Evolutionary conservation across 116 monocot genomes (phyloP), one percentile per base, ranked within the genome.

Genomic region (Papilionanthe hybrid): DNA sequence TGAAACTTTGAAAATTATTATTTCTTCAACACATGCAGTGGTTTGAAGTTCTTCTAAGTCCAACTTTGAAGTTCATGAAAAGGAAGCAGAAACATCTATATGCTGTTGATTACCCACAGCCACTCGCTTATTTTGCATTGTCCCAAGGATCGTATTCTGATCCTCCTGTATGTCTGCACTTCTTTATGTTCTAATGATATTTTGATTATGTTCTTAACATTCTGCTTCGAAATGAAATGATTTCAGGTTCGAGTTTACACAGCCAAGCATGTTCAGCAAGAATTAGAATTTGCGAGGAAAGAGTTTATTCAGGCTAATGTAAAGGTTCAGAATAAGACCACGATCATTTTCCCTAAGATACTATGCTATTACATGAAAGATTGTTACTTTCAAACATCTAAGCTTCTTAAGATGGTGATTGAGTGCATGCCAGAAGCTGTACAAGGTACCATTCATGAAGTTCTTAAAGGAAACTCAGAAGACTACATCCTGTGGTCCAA

Each of bases 61-160:
- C 88, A 60, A 29, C 78, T 37, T 66, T 68, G 41, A 81, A 78
- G 63, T 78, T 83, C 22, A 80, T 22, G 60, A 82, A 55, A 73
- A 80, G 45, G 75, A 82, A 82, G 49, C 79, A 55, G 20, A 81
- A 45, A 60, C 86, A 89, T 78, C 74, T 66, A n/a, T 89, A 80
- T 53, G 80, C 87, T 29, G 82, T 89, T 68, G 55, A 80, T 12
- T 58, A 29, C 43, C 81, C 84, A 13, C 87, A 87, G 63, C 85
- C 89, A 42, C 78, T 89, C 68, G 80, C 79, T 43, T 86, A 89
- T 83, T 89, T 89, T 72, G 89, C 89, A 78, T 79, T 89, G 80
- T 87, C 77, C 22, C 83, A 82, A 58, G 87, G 89, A 78, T 80
- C 87, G 43, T 82, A 72, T 75, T 89, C 89, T 15, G 89, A 89